Base-by-base conservation (phyloP, 352 stramenopile genomes). In the Globisporangium rhizosaccharum region DNA sequence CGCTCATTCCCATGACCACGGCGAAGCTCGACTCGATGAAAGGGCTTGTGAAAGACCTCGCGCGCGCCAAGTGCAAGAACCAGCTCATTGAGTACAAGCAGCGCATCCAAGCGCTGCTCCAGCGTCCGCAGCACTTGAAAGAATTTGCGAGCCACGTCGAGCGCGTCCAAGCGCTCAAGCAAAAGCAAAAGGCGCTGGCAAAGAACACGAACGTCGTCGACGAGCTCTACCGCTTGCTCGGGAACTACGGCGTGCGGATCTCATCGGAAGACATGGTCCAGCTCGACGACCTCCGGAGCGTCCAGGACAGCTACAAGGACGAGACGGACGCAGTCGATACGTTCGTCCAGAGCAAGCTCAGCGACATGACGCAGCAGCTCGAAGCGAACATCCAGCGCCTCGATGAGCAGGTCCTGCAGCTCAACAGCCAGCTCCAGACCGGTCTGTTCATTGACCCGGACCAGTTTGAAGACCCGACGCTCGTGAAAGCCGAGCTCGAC, bases 251-350 rank as follows among this genome's bases (percentile, higher is more conserved):
- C 23, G 91, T 97, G 2, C 90, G 90, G 10, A 90, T 98, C 6
- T 90, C 85, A 8, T 90, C 87, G 0, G 90, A 98, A 59, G 94
- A 98, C 59, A 94, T 97, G 82, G 92, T 98, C 8, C 87, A 97
- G 53, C 67, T 97, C 23, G 88, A 97, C 55, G 88, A 97, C 47
- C 57, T 98, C 26, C 83, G 91, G 1, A 74, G 79, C 55, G 76
- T 94, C 8, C 80, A 96, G 58, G 88, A 94, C 26, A 86, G 68
- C 51, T 98, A 98, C 63, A 78, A 87, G 20, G 79, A 96, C 49
- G 82, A 97, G 54, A 96, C 91, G 1, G 82, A 96, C 17, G 79
- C 82, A 9, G 89, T 96, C 9, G 75, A 95, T 18, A 59, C 67
- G 1, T 97, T 97, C 41, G 87, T 97, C 28, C 75, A 96, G 28